A percentile compares a stretch with the other conserved stretches of the same genome.
Evolutionary conservation across 306 rosid species (phyloP).

Genomic region (Citrullus mucosospermus): DNA sequence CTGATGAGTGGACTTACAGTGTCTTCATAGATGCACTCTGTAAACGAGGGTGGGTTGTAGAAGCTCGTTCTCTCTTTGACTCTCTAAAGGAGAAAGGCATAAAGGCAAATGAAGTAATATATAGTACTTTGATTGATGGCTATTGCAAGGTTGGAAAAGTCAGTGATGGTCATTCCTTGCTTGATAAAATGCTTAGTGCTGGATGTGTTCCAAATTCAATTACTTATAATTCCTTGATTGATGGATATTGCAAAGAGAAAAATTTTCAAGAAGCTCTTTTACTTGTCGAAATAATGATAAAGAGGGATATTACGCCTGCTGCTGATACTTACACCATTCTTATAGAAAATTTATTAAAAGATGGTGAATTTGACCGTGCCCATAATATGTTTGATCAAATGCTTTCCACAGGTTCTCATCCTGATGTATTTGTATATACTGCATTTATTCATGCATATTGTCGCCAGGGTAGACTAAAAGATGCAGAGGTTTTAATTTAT

Average conservation of each 20-base stretch:
- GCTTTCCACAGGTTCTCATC: constrained; percentile 45
- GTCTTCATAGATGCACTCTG: constrained; percentile 44
- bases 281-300: constrained; percentile 42
- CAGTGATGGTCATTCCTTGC: constrained; percentile 34
- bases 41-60: constrained; percentile 40
- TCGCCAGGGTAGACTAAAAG: constrained; percentile 46
- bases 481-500: constrained; percentile 49
- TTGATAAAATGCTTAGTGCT: constrained; percentile 54
- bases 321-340: constrained; percentile 47
- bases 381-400: constrained; percentile 29
- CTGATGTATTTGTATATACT: constrained; percentile 59
- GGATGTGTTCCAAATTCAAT: constrained; percentile 46
- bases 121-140: constrained; percentile 65
- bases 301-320: constrained; percentile 40
- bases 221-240: constrained; percentile 53
- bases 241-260: constrained; percentile 60
- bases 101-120: constrained; percentile 39
- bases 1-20: constrained; percentile 52
- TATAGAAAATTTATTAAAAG: constrained; percentile 43
- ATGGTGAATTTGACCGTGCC: constrained; percentile 41
- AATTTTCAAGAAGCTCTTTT: constrained; percentile 37
- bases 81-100: constrained; percentile 44
- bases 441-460: constrained; percentile 65
- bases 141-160: constrained; percentile 54
- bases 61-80: constrained; percentile 48